These are phyloP conservation scores for Verticillium tricorpus DNA, from an alignment of 2,329 filamentous ascomycete genomes.

Conservation along the genomic window DNA sequence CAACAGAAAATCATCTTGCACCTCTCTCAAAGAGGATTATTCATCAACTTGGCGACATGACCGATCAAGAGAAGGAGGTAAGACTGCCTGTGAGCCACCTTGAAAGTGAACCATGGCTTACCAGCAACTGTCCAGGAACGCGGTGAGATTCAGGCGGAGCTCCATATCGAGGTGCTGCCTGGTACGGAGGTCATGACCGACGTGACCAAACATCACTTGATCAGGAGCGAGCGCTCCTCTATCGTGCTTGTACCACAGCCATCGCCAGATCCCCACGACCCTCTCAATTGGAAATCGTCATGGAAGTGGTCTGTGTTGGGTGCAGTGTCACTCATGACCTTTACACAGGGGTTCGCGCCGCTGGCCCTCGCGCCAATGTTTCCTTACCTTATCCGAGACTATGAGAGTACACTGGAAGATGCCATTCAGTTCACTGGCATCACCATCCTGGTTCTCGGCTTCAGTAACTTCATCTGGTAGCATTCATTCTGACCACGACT, in stretches of 20 bases:
- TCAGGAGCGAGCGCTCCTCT: conserved; percentile 43
- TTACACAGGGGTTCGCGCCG: conserved; percentile 34
- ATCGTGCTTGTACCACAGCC: conserved; percentile 45
- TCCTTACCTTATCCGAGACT: conserved; percentile 49
- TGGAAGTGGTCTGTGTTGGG: conserved; percentile 36
- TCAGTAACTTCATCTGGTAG: conserved; percentile 48
- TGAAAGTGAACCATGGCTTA: no score
- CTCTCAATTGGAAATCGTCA: conserved; percentile 41
- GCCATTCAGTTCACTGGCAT: conserved; percentile 46
- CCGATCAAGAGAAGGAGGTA: no score
- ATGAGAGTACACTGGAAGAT: conserved; percentile 45
- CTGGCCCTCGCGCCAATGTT: conserved; percentile 51
- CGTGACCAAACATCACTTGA: conserved; percentile 59
- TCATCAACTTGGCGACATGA: no score
- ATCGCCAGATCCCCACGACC: conserved; percentile 41
- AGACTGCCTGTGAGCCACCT: no score
- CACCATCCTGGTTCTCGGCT: conserved; percentile 41
- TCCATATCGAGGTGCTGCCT: conserved; percentile 26
- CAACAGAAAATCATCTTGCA: no score
- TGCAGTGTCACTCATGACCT: conserved; percentile 31
- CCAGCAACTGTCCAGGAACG: no score
- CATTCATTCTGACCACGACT: no score
- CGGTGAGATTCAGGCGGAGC: conserved; percentile 10
- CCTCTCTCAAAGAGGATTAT: no score
- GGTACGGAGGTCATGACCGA: conserved; percentile 39